Base-by-base conservation (phyloP, 2,329 filamentous ascomycete genomes). In the Ophiostoma perfectum region DNA sequence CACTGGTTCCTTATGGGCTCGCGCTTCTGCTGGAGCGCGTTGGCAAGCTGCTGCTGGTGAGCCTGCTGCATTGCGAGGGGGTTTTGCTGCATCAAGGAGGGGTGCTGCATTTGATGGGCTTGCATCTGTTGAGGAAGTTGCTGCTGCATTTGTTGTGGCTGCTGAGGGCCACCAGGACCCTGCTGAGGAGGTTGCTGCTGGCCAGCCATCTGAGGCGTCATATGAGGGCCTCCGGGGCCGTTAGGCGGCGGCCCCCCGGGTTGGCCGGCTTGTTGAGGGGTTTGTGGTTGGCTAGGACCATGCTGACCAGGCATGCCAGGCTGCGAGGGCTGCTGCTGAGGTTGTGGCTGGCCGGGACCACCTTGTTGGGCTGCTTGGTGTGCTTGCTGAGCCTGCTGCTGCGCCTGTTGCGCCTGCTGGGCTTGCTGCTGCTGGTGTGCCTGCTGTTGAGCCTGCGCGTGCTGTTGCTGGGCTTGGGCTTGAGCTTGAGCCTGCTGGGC, bases 1-100 rank as follows among this genome's bases (percentile, higher is more conserved):
- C 84, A 88, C 68, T 85, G 81, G 3, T 84, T 81, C 74, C 85
- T 87, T 77, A 85, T 80, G 55, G 78, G 78, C 64, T 81, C 82
- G 66, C 80, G 80, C 71, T 81, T 81, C 72, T 84, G 82, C 69
- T 82, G 78, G 67, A 80, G 75, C 9, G 52, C 79, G 76, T 72
- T 78, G 73, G 80, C 72, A 42, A 75, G 73, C 52, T 77, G 75
- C 47, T 70, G 74, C 45, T 77, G 75, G 38, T 82, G 81, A 6
- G 75, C 75, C 44, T 80, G 79, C 41, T 78, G 75, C 70, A 80
- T 78, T 9, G 79, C 72, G 38, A 78, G 75, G 27, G 78, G 77
- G 52, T 77, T 77, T 18, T 63, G 60, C 67, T 79, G 79, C 9
- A 80, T 78, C 69, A 82, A 79, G 55, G 78, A 76, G 45, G 78